A percentile compares a stretch with the other conserved stretches of the same genome.
Evolutionary conservation across 176 grass and related monocot species (phyloP).

Genomic region (Juncus effusus): DNA sequence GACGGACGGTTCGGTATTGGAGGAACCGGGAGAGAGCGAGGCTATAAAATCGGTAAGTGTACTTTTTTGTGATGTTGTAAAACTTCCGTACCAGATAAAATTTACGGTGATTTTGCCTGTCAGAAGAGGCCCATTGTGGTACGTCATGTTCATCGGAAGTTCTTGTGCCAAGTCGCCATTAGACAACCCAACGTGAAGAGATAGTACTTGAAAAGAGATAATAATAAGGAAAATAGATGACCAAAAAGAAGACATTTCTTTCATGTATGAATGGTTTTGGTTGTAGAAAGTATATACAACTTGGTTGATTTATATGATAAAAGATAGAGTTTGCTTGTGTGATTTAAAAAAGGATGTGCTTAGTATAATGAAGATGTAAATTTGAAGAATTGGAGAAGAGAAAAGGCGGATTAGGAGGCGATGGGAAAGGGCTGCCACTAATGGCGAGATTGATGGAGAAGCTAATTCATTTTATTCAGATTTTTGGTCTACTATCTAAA

Average conservation of each 20-base stretch:
- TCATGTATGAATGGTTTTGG: neutral
- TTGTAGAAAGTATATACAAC: neutral
- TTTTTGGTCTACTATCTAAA: too few species aligned
- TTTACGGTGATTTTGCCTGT: conserved; percentile 10
- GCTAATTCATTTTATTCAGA: too few species aligned
- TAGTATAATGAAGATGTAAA: neutral
- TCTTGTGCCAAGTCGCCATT: conserved; percentile 1
- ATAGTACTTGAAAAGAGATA: conserved; percentile 5
- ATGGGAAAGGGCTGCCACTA: neutral
- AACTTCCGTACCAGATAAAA: conserved; percentile 32
- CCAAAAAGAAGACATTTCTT: conserved; percentile 19
- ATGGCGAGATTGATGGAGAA: too few species aligned
- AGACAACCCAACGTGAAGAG: neutral
- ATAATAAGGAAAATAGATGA: neutral
- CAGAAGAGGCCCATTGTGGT: conserved; percentile 20
- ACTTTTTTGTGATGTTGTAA: conserved; percentile 2
- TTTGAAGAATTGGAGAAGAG: conserved; percentile 10
- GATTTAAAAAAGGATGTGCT: neutral
- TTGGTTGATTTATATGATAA: neutral
- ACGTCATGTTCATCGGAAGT: neutral
- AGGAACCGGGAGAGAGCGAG: conserved; percentile 5
- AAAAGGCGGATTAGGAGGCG: conserved; percentile 23
- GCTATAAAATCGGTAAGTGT: conserved; percentile 20
- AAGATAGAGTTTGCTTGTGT: conserved; percentile 14
- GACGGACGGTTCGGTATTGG: conserved; percentile 19